Percentiles rank a stretch among this genome's conserved stretches.
Evolutionary conservation across 345 rosid species (phyloP).

Genomic region (Mangifera indica): DNA sequence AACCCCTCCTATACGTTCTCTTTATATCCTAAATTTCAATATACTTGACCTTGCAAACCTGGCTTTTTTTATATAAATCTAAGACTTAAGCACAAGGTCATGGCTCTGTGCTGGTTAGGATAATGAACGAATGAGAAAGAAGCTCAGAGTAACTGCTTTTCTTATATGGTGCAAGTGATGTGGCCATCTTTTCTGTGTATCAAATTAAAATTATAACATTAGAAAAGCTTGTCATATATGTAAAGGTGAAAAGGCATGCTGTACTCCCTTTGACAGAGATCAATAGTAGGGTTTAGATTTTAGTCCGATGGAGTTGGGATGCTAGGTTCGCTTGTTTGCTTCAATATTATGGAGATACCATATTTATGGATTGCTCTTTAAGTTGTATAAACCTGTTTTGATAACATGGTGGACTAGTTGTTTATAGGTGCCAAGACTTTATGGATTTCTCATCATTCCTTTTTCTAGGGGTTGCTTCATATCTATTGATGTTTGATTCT

Average conservation of each 20-base stretch:
- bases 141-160: background rate
- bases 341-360: background rate
- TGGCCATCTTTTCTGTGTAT: background rate
- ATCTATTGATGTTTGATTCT: slow-evolving; percentile 8
- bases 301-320: background rate
- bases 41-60: background rate
- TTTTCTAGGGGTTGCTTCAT: slow-evolving; percentile 8
- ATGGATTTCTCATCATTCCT: background rate
- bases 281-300: background rate
- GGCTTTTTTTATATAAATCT: background rate
- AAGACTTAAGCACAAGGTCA: background rate
- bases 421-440: background rate
- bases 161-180: background rate
- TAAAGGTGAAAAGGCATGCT: background rate
- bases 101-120: background rate
- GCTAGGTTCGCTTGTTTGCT: background rate
- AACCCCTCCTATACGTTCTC: no score
- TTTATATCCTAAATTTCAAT: no score
- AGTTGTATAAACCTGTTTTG: background rate
- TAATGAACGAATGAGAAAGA: background rate
- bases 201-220: background rate
- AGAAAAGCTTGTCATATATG: background rate
- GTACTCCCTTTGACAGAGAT: background rate
- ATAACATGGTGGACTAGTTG: background rate
- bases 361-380: background rate